phyloP scores from a whole-genome alignment of 371 early-diverging fungal species.

The Mucor sp. region DNA sequence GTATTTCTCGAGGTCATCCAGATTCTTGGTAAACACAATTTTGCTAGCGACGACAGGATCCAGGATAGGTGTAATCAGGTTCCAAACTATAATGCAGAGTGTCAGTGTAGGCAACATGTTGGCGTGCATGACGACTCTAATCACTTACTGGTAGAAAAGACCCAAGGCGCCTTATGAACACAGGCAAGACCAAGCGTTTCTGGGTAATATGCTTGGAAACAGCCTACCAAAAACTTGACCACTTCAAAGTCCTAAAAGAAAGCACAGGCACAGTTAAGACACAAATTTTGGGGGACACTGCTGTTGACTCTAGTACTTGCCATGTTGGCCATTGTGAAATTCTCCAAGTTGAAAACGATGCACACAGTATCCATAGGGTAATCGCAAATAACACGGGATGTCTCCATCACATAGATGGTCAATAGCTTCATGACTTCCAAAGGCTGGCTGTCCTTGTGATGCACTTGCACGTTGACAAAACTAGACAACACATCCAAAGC shows the following conservation, averaged over 20 bases:
- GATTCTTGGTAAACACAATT: conserved; percentile 75
- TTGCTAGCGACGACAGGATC: conserved; percentile 93
- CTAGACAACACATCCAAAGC: conserved; percentile 21
- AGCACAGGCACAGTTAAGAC: background rate
- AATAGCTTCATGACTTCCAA: conserved; percentile 60
- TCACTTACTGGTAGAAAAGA: conserved; percentile 61
- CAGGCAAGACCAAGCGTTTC: conserved; percentile 80
- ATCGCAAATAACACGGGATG: conserved; percentile 71
- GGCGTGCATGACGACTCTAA: too few relatives aligned
- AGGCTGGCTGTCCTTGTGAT: conserved; percentile 59
- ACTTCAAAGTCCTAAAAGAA: conserved; percentile 65
- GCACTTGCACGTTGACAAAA: conserved; percentile 64
- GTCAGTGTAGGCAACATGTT: background rate
- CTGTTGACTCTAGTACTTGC: conserved; percentile 26
- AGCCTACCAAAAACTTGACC: conserved; percentile 79
- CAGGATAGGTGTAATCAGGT: conserved; percentile 75
- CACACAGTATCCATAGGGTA: conserved; percentile 80
- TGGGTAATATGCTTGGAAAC: conserved; percentile 89
- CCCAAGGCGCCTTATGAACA: conserved; percentile 86
- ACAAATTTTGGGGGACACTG: background rate
- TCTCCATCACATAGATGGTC: conserved; percentile 84
- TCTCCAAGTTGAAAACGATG: conserved; percentile 84
- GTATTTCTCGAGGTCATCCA: conserved; percentile 62
- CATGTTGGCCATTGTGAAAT: conserved; percentile 82
- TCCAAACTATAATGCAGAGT: conserved; percentile 57